Conservation (phyloP, 225 moss, liverwort and hornwort genomes). For the Sphagnum contortum region DNA sequence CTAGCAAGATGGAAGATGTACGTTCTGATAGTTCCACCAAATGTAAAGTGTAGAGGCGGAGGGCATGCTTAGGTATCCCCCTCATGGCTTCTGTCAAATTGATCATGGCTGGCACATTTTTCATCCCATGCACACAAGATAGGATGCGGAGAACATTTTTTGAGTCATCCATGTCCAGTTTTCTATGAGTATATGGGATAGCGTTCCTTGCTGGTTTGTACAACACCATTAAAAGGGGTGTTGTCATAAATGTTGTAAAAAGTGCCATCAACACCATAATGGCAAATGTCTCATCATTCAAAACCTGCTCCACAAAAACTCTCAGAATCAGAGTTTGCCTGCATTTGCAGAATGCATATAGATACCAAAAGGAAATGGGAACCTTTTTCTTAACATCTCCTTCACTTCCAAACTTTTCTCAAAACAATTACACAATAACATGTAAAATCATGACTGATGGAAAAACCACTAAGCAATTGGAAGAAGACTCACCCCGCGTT, state of each 20-base stretch:
- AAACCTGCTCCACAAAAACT: slow-evolving; percentile 36
- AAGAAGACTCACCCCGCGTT: slow-evolving; percentile 40
- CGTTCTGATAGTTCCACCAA: slow-evolving; percentile 82
- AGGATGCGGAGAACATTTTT: slow-evolving; percentile 70
- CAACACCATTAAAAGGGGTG: slow-evolving; percentile 68
- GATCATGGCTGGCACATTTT: slow-evolving; percentile 69
- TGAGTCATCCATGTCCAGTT: slow-evolving; percentile 40
- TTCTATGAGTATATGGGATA: slow-evolving; percentile 63
- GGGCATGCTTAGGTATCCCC: slow-evolving; percentile 51
- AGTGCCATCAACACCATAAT: slow-evolving; percentile 93
- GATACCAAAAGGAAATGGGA: too few species aligned
- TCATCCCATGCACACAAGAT: slow-evolving; percentile 75
- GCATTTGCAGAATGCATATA: too few species aligned
- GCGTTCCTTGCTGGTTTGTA: slow-evolving; percentile 74
- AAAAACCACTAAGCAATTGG: too few species aligned
- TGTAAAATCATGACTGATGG: too few species aligned
- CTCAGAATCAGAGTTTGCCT: too few species aligned
- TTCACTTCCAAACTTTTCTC: too few species aligned
- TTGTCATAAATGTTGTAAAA: slow-evolving; percentile 82
- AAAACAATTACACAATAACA: too few species aligned
- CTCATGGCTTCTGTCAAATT: slow-evolving; percentile 71
- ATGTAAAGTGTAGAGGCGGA: slow-evolving; percentile 77
- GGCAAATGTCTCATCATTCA: slow-evolving; percentile 74
- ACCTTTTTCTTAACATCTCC: too few species aligned
- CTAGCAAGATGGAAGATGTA: slow-evolving; percentile 45